Evolutionary conservation across 2,329 filamentous ascomycete species (phyloP), one percentile per base, ranked within the genome.

Genomic region (Trichoderma lentiforme): DNA sequence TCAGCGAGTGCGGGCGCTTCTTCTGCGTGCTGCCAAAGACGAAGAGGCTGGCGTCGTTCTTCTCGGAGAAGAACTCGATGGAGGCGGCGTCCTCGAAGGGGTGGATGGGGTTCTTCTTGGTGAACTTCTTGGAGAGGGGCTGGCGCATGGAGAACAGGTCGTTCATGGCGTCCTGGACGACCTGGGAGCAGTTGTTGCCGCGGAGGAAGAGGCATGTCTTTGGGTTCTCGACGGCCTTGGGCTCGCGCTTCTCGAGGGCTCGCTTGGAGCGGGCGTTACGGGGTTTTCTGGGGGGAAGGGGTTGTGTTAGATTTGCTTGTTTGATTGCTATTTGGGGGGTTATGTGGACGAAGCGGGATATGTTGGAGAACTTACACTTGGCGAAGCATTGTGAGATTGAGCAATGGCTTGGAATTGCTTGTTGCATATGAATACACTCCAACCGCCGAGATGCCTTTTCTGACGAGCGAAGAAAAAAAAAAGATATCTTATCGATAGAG

Each of bases 91-190:
- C 94, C 82, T 98, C 95, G 82, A 99, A 99, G 2, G 96, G 96
- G 82, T 96, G 94, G 77, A 97, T 92, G 76, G 90, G 87, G 83
- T 99, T 99, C 86, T 98, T 98, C 88, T 98, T 99, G 83, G 90
- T 93, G 85, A 99, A 97, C 76, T 95, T 94, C 82, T 97, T 92
- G 75, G 91, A 91, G 73, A 95, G 87, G 3, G 95, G 94, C 78
- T 92, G 91, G 77, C 95, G 95, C 79, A 99, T 86, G 63, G 93
- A 89, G 82, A 94, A 89, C 71, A 99, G 88, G 78, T 98, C 96
- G 76, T 90, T 92, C 74, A 98, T 86, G 72, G 94, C 93, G 77
- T 95, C 91, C 83, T 97, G 91, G 71, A 94, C 86, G 63, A 96
- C 85, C 78, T 95, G 91, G 60, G 93, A 95, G 81, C 93, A 95